Evolutionary conservation across 78 protist genomes (phyloP).

Genomic region (Monosiga brevicollis): DNA sequence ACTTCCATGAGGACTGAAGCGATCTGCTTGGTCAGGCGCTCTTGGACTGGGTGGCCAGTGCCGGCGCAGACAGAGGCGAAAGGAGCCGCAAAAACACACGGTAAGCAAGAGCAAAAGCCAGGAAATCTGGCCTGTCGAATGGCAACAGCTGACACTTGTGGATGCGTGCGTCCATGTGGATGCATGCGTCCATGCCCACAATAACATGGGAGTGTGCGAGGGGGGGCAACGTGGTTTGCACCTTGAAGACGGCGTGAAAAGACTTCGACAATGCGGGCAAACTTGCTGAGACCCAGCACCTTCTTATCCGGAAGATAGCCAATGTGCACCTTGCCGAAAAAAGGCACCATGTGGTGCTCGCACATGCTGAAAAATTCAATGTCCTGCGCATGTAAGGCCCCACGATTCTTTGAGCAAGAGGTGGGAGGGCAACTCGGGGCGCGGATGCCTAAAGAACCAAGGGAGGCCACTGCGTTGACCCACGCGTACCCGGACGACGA

Average conservation of each 20-base stretch:
- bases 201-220: too few relatives aligned
- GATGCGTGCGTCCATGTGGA: too few relatives aligned
- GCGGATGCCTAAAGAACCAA: background rate
- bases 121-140: constrained; percentile 20
- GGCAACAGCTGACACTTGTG: background rate
- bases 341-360: constrained; percentile 93
- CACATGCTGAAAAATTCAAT: constrained; percentile 80
- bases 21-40: constrained; percentile 81
- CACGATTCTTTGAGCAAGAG: too few relatives aligned
- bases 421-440: too few relatives aligned
- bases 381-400: constrained; percentile 24
- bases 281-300: constrained; percentile 85
- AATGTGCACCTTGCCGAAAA: constrained; percentile 63
- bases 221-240: background rate
- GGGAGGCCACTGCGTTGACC: background rate
- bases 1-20: constrained; percentile 60
- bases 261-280: constrained; percentile 80
- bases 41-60: constrained; percentile 70
- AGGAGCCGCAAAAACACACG: background rate
- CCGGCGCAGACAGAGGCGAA: background rate
- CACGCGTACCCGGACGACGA: constrained; percentile 33
- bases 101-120: too few relatives aligned
- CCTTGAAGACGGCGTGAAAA: constrained; percentile 67
- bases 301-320: constrained; percentile 80
- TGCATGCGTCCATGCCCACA: background rate